These are phyloP conservation scores for Pascua guehoae DNA, from an alignment of 1,284 basidiomycete species.

Conservation along the genomic window DNA sequence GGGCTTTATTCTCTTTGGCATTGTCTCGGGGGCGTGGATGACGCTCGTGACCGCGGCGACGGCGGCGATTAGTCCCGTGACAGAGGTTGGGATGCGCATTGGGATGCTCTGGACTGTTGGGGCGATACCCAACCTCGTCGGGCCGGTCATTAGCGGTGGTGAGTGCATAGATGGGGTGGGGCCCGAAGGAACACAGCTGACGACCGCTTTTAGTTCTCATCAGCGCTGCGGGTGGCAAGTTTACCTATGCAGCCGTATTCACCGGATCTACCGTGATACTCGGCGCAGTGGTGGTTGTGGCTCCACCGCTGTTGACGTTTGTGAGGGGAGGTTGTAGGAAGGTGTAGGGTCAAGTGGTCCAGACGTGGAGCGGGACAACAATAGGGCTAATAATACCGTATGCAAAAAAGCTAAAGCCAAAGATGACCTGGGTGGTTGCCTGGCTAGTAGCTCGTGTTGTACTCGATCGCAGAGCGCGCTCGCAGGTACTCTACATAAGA, in stretches of 20 bases:
- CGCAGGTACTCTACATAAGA: no score
- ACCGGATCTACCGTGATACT: conserved; percentile 28
- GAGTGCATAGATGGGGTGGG: conserved; percentile 10
- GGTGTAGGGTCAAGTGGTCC: no score
- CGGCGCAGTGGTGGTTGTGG: conserved; percentile 23
- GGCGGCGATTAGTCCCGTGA: conserved; percentile 36
- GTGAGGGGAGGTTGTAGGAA: no score
- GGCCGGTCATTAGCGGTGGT: conserved; percentile 41
- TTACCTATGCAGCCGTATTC: conserved; percentile 38
- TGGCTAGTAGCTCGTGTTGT: no score
- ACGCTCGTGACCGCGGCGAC: conserved; percentile 37
- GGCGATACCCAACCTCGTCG: conserved; percentile 30
- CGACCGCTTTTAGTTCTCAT: conserved; percentile 1
- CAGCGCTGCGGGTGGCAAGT: conserved; percentile 7
- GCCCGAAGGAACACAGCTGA: no score
- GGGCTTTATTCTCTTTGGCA: conserved; percentile 38
- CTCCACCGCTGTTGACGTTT: conserved; percentile 10
- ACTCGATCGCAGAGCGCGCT: no score
- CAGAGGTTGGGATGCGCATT: conserved; percentile 42
- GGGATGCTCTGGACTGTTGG: conserved; percentile 44
- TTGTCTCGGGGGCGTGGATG: conserved; percentile 38
- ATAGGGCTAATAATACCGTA: no score
- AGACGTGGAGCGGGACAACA: no score
- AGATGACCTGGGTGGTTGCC: no score
- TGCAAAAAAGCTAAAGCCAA: no score